Percentiles rank a stretch among this genome's conserved stretches.
Evolutionary conservation across 495 filamentous ascomycete genomes (phyloP).

Genomic region (Aspergillus conjunctus): DNA sequence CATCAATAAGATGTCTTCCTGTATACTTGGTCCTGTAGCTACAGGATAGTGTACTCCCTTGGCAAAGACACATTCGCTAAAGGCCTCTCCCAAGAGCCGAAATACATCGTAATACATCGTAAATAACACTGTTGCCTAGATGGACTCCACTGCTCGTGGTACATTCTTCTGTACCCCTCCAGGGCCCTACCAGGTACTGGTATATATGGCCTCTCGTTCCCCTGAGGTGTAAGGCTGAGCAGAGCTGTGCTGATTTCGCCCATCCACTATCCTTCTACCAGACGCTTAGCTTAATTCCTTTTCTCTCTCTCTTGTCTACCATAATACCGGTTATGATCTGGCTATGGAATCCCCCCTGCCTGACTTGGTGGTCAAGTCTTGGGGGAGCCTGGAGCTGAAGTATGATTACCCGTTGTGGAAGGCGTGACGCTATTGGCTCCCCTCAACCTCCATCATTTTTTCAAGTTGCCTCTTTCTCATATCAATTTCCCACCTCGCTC

Average conservation of each 20-base stretch:
- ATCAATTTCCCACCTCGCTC: neutral
- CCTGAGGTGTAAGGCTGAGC: neutral
- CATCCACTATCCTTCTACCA: too few relatives aligned
- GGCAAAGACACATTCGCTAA: slow-evolving; percentile 6
- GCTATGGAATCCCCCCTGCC: neutral
- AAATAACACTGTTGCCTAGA: slow-evolving; percentile 20
- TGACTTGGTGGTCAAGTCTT: neutral
- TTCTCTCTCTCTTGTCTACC: neutral
- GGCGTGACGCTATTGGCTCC: neutral
- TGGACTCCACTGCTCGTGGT: neutral
- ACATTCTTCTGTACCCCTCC: neutral
- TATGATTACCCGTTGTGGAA: neutral
- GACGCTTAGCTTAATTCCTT: neutral
- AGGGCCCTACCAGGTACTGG: neutral
- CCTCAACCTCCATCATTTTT: neutral
- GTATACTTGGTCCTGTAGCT: slow-evolving; percentile 7
- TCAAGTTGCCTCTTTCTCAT: neutral
- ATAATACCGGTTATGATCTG: too few relatives aligned
- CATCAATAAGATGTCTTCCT: slow-evolving; percentile 11
- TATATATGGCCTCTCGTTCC: neutral
- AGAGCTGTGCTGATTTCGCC: neutral
- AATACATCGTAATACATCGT: neutral
- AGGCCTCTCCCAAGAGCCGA: neutral
- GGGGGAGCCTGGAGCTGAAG: neutral
- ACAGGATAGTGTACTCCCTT: slow-evolving; percentile 6